Evolutionary conservation across 108 stramenopile species (phyloP).

Genomic region (Bacterosira constricta): DNA sequence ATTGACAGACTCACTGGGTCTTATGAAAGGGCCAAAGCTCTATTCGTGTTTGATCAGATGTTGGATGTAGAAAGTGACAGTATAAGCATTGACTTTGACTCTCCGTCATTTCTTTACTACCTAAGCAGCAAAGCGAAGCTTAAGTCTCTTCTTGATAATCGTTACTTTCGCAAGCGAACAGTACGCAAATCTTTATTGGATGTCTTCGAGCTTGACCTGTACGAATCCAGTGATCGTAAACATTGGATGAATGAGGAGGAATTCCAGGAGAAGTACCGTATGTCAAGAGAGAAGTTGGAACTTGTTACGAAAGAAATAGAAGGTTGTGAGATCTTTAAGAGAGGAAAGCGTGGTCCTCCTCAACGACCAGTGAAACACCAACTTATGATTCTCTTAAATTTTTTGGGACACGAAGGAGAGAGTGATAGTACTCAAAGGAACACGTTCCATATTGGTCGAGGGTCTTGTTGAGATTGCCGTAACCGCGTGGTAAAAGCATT

Average conservation of each 20-base stretch:
- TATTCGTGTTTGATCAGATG: too few species aligned
- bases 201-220: too few species aligned
- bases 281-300: not conserved
- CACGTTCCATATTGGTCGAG: not conserved
- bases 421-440: not conserved
- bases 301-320: slow-evolving; percentile 10
- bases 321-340: slow-evolving; percentile 24
- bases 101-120: too few species aligned
- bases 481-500: slow-evolving; percentile 11
- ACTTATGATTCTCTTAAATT: slow-evolving; percentile 25
- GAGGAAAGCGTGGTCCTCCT: not conserved
- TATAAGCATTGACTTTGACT: too few species aligned
- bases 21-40: too few species aligned
- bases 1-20: too few species aligned
- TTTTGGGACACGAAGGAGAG: slow-evolving; percentile 12
- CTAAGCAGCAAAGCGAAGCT: too few species aligned
- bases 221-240: not conserved
- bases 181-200: too few species aligned
- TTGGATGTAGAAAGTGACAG: too few species aligned
- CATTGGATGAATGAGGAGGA: slow-evolving; percentile 8
- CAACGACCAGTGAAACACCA: slow-evolving; percentile 30
- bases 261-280: slow-evolving; percentile 11
- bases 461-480: not conserved
- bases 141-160: too few species aligned
- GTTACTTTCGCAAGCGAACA: too few species aligned